Evolutionary conservation across 1,284 basidiomycete genomes (phyloP), one percentile per base, ranked within the genome.

Genomic region (Trichosporon inkin): DNA sequence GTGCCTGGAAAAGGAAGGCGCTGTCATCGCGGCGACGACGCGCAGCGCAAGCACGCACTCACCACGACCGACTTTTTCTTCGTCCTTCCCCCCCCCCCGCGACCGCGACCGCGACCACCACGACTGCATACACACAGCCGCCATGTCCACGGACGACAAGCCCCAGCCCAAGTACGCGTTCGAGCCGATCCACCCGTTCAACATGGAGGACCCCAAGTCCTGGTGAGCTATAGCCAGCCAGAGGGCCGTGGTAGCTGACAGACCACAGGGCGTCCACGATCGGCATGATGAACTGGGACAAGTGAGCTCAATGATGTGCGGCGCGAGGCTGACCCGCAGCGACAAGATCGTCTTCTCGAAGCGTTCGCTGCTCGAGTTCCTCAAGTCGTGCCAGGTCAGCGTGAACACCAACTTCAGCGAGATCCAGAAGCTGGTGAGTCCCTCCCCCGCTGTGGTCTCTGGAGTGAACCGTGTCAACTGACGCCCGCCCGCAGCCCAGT

Each of bases 281-380:
- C 35, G 70, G 70, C 28, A 71, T 71, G 66, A 65, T 79, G 68
- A 61, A 79, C 64, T 79, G 77, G 77, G 77, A 79, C 68, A 74
- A 67, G 75, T 77, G 54, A 60, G 72, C 60, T 19, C 7, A 53
- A 16, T 1, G 36, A 17, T 22, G 19, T 19, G 13, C 51, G 6
- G 19, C 17, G 11, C 17, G 20, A 17, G 16, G 60, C 62, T 67
- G 36, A 62, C 49, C 11, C 1, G 2, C 60, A 77, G 75, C 55
- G 75, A 77, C 67, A 77, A 77, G 71, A 77, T 77, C 47, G 73
- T 77, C 57, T 79, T 79, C 68, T 75, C 75, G 54, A 79, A 79
- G 65, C 68, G 77, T 61, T 77, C 76, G 55, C 65, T 79, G 36
- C 70, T 79, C 47, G 77, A 79, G 62, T 79, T 79, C 67, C 69